Conservation (phyloP, 2,329 filamentous ascomycete species). For the Scleromitrula shiraiana region DNA sequence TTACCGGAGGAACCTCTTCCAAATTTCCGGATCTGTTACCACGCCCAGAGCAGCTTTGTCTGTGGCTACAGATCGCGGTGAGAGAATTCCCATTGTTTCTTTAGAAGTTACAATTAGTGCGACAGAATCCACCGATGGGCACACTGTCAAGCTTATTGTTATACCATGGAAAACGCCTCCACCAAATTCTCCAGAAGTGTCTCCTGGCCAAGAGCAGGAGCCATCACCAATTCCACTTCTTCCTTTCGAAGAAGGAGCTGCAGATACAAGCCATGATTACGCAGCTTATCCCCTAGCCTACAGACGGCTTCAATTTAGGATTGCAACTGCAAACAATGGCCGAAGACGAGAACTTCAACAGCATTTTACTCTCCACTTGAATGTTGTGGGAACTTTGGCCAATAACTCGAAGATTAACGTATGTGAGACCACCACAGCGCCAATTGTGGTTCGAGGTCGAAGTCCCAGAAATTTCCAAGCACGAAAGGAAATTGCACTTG, state of each 20-base stretch:
- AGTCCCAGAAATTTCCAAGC: constrained; percentile 94
- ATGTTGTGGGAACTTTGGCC: constrained; percentile 73
- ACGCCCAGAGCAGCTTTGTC: constrained; percentile 71
- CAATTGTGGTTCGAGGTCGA: constrained; percentile 87
- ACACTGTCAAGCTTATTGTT: constrained; percentile 86
- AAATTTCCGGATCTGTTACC: constrained; percentile 85
- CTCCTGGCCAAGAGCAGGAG: constrained; percentile 67
- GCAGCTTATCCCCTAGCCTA: constrained; percentile 90
- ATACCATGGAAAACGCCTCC: constrained; percentile 97
- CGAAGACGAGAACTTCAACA: constrained; percentile 91
- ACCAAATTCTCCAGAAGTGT: constrained; percentile 62
- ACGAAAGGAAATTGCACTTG: constrained; percentile 80
- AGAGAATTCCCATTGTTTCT: constrained; percentile 71
- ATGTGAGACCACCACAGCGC: constrained; percentile 76
- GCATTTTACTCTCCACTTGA: constrained; percentile 85
- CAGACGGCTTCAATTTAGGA: constrained; percentile 88
- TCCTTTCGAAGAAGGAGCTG: constrained; percentile 46
- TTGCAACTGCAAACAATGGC: constrained; percentile 93
- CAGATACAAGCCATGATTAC: constrained; percentile 50
- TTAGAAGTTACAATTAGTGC: constrained; percentile 87
- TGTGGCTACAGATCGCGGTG: constrained; percentile 74
- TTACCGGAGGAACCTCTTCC: constrained; percentile 91
- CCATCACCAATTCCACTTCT: constrained; percentile 73
- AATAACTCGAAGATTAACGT: constrained; percentile 77
- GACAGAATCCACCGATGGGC: constrained; percentile 89